A percentile compares a stretch with the other conserved stretches of the same genome.
These are phyloP conservation scores for Neofusicoccum kwambonambiense DNA, from an alignment of 2,329 filamentous ascomycete species.

Conservation along the genomic window DNA sequence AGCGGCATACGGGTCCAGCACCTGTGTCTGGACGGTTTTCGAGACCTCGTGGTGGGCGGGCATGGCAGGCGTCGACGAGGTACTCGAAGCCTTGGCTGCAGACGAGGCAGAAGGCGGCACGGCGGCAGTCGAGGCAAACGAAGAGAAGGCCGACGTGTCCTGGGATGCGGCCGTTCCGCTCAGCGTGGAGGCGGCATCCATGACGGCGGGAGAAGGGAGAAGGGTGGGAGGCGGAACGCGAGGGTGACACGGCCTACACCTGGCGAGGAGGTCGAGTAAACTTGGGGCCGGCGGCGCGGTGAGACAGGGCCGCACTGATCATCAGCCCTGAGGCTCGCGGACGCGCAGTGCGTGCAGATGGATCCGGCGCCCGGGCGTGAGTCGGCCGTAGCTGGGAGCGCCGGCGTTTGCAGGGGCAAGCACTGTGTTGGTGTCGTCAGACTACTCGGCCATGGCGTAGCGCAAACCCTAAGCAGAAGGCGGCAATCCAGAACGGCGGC, in stretches of 20 bases:
- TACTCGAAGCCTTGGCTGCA: conserved; percentile 8
- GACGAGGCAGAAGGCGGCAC: conserved; percentile 4
- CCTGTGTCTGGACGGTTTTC: conserved; percentile 27
- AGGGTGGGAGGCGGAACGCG: conserved; percentile 23
- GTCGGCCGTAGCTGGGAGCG: background rate
- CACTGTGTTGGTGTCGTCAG: background rate
- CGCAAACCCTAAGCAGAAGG: background rate
- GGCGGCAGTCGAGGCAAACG: conserved; percentile 16
- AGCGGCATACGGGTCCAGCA: conserved; percentile 38
- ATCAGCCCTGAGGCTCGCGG: conserved; percentile 8
- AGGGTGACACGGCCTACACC: conserved; percentile 24
- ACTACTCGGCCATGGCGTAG: conserved; percentile 3
- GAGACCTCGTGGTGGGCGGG: conserved; percentile 28
- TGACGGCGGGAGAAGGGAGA: conserved; percentile 19
- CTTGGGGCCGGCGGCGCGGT: conserved; percentile 15
- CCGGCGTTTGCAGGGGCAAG: conserved; percentile 5
- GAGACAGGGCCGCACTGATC: conserved; percentile 19
- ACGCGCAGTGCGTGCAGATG: conserved; percentile 10
- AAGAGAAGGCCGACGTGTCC: conserved; percentile 12
- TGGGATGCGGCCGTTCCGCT: conserved; percentile 8
- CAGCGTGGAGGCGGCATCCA: conserved; percentile 19
- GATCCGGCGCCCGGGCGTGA: background rate
- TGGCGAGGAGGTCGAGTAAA: conserved; percentile 18
- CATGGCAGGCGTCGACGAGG: conserved; percentile 25
- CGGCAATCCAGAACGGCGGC: background rate